phyloP scores from a whole-genome alignment of 2,329 filamentous ascomycete genomes.

The Venturia nashicola region DNA sequence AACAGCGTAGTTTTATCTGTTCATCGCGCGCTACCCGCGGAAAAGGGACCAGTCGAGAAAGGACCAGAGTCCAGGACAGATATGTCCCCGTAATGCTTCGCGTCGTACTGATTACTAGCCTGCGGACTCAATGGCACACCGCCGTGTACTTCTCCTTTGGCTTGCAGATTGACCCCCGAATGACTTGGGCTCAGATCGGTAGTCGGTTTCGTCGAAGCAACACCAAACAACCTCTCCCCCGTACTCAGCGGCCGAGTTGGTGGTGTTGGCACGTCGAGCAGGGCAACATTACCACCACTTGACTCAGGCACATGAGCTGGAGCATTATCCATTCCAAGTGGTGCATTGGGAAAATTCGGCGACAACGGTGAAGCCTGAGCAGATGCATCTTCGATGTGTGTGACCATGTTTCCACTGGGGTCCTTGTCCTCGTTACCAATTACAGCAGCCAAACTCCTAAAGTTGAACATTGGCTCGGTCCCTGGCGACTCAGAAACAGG shows the following conservation, averaged over 20 bases:
- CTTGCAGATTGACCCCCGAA: conserved; percentile 18
- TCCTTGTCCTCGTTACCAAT: conserved; percentile 31
- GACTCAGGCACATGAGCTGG: not conserved
- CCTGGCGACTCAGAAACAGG: conserved; percentile 30
- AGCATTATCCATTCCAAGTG: not conserved
- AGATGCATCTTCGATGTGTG: not conserved
- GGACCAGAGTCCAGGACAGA: conserved; percentile 15
- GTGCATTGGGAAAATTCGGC: not conserved
- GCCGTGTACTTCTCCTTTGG: conserved; percentile 13
- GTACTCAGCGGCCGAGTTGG: conserved; percentile 2
- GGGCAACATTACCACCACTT: not conserved
- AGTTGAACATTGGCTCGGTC: conserved; percentile 80
- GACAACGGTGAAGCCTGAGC: not conserved
- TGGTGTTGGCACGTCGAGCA: not conserved
- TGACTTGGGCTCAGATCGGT: conserved; percentile 14
- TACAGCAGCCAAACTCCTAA: conserved; percentile 73
- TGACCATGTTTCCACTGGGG: not conserved
- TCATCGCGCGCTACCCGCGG: not conserved
- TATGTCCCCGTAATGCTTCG: conserved; percentile 23
- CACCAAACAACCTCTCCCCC: conserved; percentile 7
- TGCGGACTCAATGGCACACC: conserved; percentile 6
- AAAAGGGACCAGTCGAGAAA: not conserved
- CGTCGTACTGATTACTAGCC: conserved; percentile 17
- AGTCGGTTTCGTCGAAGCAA: conserved; percentile 11
- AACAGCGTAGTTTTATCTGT: not conserved